Base-by-base conservation (phyloP, 805 yeast genomes). In the Candida argentea region DNA sequence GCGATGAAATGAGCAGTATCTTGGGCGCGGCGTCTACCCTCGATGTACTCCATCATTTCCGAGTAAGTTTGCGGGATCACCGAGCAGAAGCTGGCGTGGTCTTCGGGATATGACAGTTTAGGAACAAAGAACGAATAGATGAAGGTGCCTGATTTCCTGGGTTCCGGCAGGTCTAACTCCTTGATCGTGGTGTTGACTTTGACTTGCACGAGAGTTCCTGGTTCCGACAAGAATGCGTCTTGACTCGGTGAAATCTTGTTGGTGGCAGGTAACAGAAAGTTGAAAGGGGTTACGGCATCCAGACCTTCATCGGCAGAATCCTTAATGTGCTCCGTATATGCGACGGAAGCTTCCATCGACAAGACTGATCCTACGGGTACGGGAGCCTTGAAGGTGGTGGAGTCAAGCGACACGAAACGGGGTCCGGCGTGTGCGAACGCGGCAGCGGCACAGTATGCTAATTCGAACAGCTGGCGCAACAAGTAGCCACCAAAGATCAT, bases 401-500 rank as follows among this genome's bases (percentile, higher is more conserved):
- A 79, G 50, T 87, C 96, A 40, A 87, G 66, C 2, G 94, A 80
- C 7, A 85, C 82, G 42, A 87, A 87, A 48, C 95, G 67, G 24
- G 97, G 95, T 35, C 79, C 74, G 10, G 89, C 76, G 39, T 75
- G 76, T 2, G 95, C 65, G 45, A 87, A 85, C 2, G 93, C 82
- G 5, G 94, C 94, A 5, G 94, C 85, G 11, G 89, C 74, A 55
- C 94, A 85, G 50, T 86, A 87, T 1, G 95, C 96, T 44, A 87
- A 70, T 52, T 87, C 97, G 50, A 87, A 87, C 2, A 94, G 75
- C 56, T 86, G 94, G 53, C 95, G 74, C 64, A 87, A 70, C 46
- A 87, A 61, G 46, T 87, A 87, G 16, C 97, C 97, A 43, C 97
- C 97, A 53, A 87, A 87, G 25, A 87, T 83, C 84, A 86, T 85